These are phyloP conservation scores for Gaultheria prostrata DNA, from an alignment of 148 eudicot genomes.

Conservation along the genomic window DNA sequence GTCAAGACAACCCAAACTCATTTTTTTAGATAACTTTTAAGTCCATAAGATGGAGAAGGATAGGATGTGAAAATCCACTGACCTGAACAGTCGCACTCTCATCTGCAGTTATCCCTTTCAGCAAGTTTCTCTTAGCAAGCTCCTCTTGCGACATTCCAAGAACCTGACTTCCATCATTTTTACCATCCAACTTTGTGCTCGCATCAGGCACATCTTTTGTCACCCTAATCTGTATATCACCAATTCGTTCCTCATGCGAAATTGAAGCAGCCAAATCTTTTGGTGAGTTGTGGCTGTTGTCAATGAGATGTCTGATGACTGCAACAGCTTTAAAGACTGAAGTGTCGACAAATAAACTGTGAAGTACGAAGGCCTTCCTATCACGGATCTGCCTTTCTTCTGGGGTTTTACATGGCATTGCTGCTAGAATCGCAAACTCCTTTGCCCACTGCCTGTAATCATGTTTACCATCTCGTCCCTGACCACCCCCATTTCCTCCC, in stretches of 20 bases:
- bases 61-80: not conserved
- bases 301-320: constrained; percentile 59
- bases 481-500: constrained; percentile 98
- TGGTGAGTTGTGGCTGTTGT: constrained; percentile 25
- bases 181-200: constrained; percentile 81
- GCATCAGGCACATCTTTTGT: constrained; percentile 75
- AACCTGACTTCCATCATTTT: constrained; percentile 81
- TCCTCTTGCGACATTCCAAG: constrained; percentile 53
- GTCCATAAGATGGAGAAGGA: not conserved
- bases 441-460: constrained; percentile 85
- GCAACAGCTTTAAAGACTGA: constrained; percentile 77
- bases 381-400: constrained; percentile 96
- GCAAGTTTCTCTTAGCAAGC: constrained; percentile 69
- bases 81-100: constrained; percentile 99
- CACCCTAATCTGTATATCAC: constrained; percentile 71
- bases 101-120: constrained; percentile 98
- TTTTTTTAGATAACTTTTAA: not conserved
- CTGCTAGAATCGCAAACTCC: constrained; percentile 74
- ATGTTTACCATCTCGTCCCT: constrained; percentile 79
- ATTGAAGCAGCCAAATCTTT: constrained; percentile 24
- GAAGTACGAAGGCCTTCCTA: constrained; percentile 88
- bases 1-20: not conserved
- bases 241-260: constrained; percentile 58
- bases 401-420: constrained; percentile 95
- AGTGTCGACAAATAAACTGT: constrained; percentile 93